phyloP scores from a whole-genome alignment of 306 rosid species.

The Vigna hirtella region DNA sequence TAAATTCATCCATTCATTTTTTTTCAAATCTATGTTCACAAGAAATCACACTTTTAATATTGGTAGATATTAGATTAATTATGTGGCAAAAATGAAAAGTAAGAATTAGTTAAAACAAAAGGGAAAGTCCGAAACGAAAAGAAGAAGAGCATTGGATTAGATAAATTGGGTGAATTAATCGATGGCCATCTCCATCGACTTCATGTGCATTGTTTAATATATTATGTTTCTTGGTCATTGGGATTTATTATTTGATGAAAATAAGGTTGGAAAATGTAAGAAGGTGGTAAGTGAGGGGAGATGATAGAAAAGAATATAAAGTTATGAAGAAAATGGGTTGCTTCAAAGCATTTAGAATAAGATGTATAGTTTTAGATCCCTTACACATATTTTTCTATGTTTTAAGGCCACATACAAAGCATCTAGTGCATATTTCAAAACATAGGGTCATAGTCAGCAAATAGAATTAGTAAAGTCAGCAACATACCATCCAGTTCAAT shows the following conservation, averaged over 20 bases:
- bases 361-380: background rate
- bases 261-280: background rate
- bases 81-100: slow-evolving; percentile 1
- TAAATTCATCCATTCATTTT: no score
- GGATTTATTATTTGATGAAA: slow-evolving; percentile 17
- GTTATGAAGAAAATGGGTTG: background rate
- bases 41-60: no score
- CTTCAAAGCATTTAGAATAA: slow-evolving; percentile 22
- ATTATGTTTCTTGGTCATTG: background rate
- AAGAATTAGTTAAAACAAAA: slow-evolving; percentile 5
- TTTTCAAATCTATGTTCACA: no score
- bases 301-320: background rate
- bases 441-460: background rate
- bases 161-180: no score
- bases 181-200: no score
- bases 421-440: background rate
- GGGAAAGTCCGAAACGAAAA: no score
- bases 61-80: background rate
- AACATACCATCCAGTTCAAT: background rate
- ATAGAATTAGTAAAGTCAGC: background rate
- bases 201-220: no score
- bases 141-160: background rate
- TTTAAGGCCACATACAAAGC: slow-evolving; percentile 2
- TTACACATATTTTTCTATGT: background rate
- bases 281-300: background rate